Evolutionary conservation across 257 asterid species (phyloP).

Genomic region (Ophiorrhiza pumila): DNA sequence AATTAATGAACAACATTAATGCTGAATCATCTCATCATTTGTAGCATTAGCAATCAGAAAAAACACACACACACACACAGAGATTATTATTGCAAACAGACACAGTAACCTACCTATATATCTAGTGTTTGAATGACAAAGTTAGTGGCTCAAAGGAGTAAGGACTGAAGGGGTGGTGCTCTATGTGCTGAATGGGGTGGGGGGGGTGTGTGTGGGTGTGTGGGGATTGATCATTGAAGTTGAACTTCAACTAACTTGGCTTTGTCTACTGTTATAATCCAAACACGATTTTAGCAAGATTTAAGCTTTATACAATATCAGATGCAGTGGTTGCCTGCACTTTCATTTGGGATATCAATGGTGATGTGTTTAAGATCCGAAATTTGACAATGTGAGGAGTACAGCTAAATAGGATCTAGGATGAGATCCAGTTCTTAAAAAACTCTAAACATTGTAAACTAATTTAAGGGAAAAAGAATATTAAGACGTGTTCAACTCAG

Average conservation of each 20-base stretch:
- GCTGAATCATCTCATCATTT: not conserved
- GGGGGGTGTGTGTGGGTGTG: too few species aligned
- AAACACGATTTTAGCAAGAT: slow-evolving; percentile 7
- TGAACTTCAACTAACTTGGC: slow-evolving; percentile 6
- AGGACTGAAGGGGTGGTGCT: slow-evolving; percentile 43
- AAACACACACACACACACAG: too few species aligned
- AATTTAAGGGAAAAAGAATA: slow-evolving; percentile 8
- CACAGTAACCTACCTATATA: slow-evolving; percentile 26
- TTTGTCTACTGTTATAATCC: not conserved
- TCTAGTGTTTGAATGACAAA: slow-evolving; percentile 26
- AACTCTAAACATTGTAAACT: slow-evolving; percentile 17
- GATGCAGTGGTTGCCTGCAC: slow-evolving; percentile 48
- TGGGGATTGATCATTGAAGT: not conserved
- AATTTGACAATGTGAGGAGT: slow-evolving; percentile 28
- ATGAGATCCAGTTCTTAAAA: slow-evolving; percentile 44
- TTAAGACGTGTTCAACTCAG: slow-evolving; percentile 6
- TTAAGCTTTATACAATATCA: not conserved
- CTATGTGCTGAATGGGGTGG: slow-evolving; percentile 43
- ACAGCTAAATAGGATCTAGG: slow-evolving; percentile 74
- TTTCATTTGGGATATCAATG: slow-evolving; percentile 24
- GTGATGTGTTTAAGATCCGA: slow-evolving; percentile 58
- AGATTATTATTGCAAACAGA: too few species aligned
- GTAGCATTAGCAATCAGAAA: too few species aligned
- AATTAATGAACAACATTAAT: not conserved
- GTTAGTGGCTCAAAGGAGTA: slow-evolving; percentile 43